Conservation (phyloP, 2,329 filamentous ascomycete species). For the Monosporascus sp. region DNA sequence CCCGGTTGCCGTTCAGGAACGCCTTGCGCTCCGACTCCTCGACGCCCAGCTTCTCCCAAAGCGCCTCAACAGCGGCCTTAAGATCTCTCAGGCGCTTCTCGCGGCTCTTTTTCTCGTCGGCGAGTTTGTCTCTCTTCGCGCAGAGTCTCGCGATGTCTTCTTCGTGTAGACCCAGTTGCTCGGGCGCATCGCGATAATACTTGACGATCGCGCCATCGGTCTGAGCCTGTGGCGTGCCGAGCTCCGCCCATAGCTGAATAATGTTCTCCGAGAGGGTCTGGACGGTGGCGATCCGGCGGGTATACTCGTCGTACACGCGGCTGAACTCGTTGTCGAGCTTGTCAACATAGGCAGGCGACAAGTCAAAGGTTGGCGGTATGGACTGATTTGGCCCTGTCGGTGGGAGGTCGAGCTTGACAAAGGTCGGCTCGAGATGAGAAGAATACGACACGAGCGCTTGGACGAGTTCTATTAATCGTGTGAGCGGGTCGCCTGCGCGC, state of each 20-base stretch:
- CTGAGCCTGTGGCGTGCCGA: constrained; percentile 89
- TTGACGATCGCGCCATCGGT: constrained; percentile 85
- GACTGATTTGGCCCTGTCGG: constrained; percentile 73
- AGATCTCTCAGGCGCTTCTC: constrained; percentile 75
- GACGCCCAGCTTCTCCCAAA: constrained; percentile 85
- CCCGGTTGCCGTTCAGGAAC: constrained; percentile 82
- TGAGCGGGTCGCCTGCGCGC: constrained; percentile 4
- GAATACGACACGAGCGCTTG: constrained; percentile 94
- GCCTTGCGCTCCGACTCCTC: constrained; percentile 77
- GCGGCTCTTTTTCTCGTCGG: constrained; percentile 82
- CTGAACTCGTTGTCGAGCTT: constrained; percentile 87
- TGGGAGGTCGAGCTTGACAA: constrained; percentile 79
- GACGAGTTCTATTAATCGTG: constrained; percentile 63
- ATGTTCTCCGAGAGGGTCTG: constrained; percentile 74
- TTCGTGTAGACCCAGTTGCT: constrained; percentile 88
- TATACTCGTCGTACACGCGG: constrained; percentile 94
- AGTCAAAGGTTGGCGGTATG: constrained; percentile 78
- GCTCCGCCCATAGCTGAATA: constrained; percentile 91
- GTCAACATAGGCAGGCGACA: constrained; percentile 85
- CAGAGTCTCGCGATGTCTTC: constrained; percentile 73
- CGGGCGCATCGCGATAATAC: constrained; percentile 81
- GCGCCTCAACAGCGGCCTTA: constrained; percentile 67
- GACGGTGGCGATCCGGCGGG: constrained; percentile 71
- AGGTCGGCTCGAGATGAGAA: constrained; percentile 85
- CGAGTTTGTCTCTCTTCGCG: constrained; percentile 71